phyloP scores from a whole-genome alignment of 2,329 filamentous ascomycete genomes.

The Sporothrix pallida region DNA sequence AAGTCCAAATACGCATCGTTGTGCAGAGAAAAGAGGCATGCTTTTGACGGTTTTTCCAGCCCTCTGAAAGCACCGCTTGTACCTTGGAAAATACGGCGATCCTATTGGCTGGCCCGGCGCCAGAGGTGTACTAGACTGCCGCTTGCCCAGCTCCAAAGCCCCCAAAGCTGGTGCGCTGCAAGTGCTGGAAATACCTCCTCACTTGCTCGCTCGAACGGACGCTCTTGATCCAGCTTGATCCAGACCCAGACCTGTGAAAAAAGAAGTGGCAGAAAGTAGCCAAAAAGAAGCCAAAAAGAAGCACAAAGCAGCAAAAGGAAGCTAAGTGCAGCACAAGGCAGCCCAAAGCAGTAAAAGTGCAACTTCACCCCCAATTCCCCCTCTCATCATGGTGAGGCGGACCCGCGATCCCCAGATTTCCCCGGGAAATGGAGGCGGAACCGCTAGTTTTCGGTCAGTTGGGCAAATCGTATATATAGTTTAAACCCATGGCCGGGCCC shows the following conservation, averaged over 20 bases:
- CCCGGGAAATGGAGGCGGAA: constrained; percentile 14
- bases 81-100: not conserved
- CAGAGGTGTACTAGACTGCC: not conserved
- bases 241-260: too few species aligned
- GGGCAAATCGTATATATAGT: not conserved
- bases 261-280: too few species aligned
- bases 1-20: too few species aligned
- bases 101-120: constrained; percentile 10
- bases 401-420: constrained; percentile 25
- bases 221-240: not conserved
- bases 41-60: not conserved
- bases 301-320: too few species aligned
- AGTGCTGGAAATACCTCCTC: constrained; percentile 4
- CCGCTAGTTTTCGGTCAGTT: constrained; percentile 7
- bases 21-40: not conserved
- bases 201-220: constrained; percentile 19
- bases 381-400: not conserved
- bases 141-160: constrained; percentile 8
- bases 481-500: constrained; percentile 1
- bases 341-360: not conserved
- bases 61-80: not conserved
- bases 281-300: too few species aligned
- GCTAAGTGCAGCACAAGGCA: not conserved
- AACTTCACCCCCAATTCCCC: not conserved
- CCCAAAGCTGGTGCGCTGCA: not conserved